phyloP scores from a whole-genome alignment of 1,284 basidiomycete genomes.

The Vanrija humicola region DNA sequence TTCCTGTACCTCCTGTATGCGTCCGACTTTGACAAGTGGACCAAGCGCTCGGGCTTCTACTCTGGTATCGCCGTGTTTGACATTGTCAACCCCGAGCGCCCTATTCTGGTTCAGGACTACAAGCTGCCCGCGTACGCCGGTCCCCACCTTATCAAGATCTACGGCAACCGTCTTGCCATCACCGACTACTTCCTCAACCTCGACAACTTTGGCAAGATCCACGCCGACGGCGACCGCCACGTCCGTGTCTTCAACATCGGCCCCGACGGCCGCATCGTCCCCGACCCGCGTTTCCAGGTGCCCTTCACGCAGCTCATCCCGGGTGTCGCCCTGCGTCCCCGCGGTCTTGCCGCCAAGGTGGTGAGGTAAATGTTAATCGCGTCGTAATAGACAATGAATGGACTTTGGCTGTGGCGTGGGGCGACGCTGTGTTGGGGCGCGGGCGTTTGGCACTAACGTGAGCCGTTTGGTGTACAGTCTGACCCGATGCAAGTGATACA shows the following conservation, averaged over 20 bases:
- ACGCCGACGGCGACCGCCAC: conserved; percentile 15
- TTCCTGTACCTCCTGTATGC: conserved; percentile 12
- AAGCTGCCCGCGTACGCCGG: conserved; percentile 10
- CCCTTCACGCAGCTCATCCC: conserved; percentile 6
- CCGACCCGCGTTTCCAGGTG: conserved; percentile 8
- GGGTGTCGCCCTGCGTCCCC: conserved; percentile 11
- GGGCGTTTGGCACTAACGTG: too few species aligned
- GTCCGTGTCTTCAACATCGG: conserved; percentile 11
- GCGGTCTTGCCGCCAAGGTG: conserved; percentile 2
- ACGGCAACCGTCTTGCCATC: conserved; percentile 9
- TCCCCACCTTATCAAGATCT: conserved; percentile 11
- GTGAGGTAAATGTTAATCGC: too few species aligned
- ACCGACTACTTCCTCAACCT: conserved; percentile 17
- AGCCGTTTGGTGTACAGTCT: too few species aligned
- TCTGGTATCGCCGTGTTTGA: conserved; percentile 12
- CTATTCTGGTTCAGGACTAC: conserved; percentile 8
- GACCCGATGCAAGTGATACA: too few species aligned
- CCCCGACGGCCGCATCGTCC: conserved; percentile 4
- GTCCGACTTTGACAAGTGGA: conserved; percentile 5
- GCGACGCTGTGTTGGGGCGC: too few species aligned
- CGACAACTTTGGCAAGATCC: conserved; percentile 18
- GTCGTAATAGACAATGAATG: too few species aligned
- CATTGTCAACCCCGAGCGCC: conserved; percentile 4
- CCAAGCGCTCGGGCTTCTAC: conserved; percentile 5
- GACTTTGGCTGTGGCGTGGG: too few species aligned